Conservation (phyloP, 2,329 filamentous ascomycete species). For the Verticillium nubilum region DNA sequence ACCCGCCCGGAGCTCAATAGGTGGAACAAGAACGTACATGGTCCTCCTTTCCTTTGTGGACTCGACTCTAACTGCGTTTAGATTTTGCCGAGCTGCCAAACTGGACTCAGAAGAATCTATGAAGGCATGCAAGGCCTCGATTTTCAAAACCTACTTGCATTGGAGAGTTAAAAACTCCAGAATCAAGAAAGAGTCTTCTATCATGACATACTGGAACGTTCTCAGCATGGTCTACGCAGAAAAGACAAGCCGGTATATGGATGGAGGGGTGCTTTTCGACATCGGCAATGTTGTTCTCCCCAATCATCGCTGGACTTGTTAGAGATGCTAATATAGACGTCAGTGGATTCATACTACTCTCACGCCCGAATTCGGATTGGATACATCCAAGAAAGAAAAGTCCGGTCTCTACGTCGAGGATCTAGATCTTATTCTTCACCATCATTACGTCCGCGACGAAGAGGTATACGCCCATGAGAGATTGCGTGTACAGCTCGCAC, state of each 20-base stretch:
- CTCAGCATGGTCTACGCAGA: conserved; percentile 15
- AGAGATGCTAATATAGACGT: conserved; percentile 5
- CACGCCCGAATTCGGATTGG: conserved; percentile 10
- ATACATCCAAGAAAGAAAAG: conserved; percentile 17
- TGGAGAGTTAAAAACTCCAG: conserved; percentile 13
- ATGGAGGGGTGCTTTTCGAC: conserved; percentile 13
- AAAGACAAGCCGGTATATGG: conserved; percentile 7
- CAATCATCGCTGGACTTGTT: not conserved
- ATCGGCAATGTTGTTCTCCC: conserved; percentile 12
- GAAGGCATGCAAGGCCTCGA: conserved; percentile 7
- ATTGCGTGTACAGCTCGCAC: conserved; percentile 15
- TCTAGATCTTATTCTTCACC: conserved; percentile 15
- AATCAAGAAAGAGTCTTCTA: conserved; percentile 14
- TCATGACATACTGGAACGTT: conserved; percentile 14
- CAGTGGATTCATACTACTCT: conserved; percentile 13
- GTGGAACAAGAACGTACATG: conserved; percentile 11
- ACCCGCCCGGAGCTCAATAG: conserved; percentile 8
- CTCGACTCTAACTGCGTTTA: conserved; percentile 1
- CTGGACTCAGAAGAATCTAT: conserved; percentile 8
- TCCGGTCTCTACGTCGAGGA: conserved; percentile 15
- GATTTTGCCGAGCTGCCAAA: conserved; percentile 9
- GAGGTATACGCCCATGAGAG: conserved; percentile 18
- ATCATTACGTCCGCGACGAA: conserved; percentile 15
- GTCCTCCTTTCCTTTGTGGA: conserved; percentile 4
- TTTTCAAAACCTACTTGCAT: conserved; percentile 16